Percentiles rank a stretch among this genome's conserved stretches.
These are phyloP conservation scores for Pythium apleroticum DNA, from an alignment of 352 stramenopile species.

Conservation along the genomic window DNA sequence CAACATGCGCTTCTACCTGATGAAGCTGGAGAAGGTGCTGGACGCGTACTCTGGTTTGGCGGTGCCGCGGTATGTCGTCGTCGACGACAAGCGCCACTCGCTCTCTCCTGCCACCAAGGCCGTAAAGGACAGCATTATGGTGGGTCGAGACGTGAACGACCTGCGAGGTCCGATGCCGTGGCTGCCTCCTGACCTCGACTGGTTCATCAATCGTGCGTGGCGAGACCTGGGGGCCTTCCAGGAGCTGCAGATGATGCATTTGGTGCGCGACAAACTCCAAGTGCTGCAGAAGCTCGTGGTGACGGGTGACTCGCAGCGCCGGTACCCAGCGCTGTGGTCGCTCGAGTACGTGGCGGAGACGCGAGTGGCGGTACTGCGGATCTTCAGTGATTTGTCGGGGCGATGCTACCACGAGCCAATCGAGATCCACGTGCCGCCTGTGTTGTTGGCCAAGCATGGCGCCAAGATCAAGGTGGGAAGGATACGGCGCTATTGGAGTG, in stretches of 20 bases:
- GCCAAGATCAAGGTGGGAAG: constrained; percentile 2
- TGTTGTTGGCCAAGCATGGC: constrained; percentile 15
- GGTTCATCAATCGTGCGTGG: constrained; percentile 21
- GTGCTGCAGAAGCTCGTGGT: constrained; percentile 22
- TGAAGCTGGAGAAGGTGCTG: constrained; percentile 5
- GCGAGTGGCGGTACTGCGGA: constrained; percentile 1
- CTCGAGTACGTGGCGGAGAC: constrained; percentile 3
- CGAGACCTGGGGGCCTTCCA: neutral
- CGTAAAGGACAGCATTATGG: constrained; percentile 6
- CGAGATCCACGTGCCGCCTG: constrained; percentile 8
- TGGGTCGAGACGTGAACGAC: constrained; percentile 10
- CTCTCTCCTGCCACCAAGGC: neutral
- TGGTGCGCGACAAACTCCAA: constrained; percentile 11
- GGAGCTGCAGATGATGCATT: constrained; percentile 13
- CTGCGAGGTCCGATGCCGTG: constrained; percentile 10
- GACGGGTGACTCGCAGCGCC: constrained; percentile 13
- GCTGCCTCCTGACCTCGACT: constrained; percentile 18
- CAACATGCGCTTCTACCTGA: neutral
- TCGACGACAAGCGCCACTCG: neutral
- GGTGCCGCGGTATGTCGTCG: neutral
- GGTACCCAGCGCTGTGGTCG: constrained; percentile 23
- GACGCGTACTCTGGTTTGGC: neutral
- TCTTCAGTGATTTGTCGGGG: constrained; percentile 26
- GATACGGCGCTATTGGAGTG: too few species aligned
- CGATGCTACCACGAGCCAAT: constrained; percentile 24